These are phyloP conservation scores for Ottelia alismoides DNA, from an alignment of 106 monocot species.

Conservation along the genomic window DNA sequence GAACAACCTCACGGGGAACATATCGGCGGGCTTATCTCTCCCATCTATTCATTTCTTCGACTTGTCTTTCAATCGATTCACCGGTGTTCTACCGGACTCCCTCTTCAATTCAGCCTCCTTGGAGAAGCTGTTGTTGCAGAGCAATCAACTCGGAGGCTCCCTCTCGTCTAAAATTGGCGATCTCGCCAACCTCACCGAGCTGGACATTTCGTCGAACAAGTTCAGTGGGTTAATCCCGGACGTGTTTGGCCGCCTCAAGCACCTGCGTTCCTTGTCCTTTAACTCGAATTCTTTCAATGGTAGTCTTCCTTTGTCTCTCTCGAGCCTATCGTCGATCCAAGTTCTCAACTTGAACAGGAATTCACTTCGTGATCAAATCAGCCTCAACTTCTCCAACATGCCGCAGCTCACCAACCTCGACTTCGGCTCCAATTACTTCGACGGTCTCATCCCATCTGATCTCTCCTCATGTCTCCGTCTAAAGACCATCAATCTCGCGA, in stretches of 20 bases:
- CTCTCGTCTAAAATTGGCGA: constrained; percentile 19
- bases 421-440: constrained; percentile 33
- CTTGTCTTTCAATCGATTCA: constrained; percentile 27
- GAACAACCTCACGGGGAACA: constrained; percentile 15
- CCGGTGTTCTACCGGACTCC: constrained; percentile 13
- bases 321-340: constrained; percentile 11
- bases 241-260: constrained; percentile 22
- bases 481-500: constrained; percentile 35
- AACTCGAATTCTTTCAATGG: constrained; percentile 23
- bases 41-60: constrained; percentile 21
- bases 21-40: constrained; percentile 5
- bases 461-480: constrained; percentile 25
- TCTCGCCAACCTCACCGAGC: constrained; percentile 16
- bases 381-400: constrained; percentile 21
- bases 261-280: constrained; percentile 23
- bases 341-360: constrained; percentile 51
- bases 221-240: constrained; percentile 35
- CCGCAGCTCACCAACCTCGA: constrained; percentile 26
- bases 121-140: constrained; percentile 2
- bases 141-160: constrained; percentile 10
- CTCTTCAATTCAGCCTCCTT: no score
- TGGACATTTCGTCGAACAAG: constrained; percentile 30
- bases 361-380: constrained; percentile 31
- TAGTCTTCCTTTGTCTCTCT: constrained; percentile 28
- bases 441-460: constrained; percentile 27